Evolutionary conservation across 108 stramenopile genomes (phyloP), one percentile per base, ranked within the genome.

Genomic region (Bacterosira constricta): DNA sequence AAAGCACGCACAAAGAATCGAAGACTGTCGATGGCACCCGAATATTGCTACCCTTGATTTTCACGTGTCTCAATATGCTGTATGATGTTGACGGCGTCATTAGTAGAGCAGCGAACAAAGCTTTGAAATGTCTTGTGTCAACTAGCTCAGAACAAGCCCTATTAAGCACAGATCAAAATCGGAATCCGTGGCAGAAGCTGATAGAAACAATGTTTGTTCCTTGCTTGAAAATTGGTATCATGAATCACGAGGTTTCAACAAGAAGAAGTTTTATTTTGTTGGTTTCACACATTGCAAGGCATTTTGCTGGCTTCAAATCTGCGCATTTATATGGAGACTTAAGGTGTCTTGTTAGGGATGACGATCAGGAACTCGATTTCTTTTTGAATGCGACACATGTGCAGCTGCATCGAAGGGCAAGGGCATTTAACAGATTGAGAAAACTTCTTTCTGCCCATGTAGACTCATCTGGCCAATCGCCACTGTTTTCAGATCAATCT

Each of bases 311-410:
- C 17, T 30, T 42, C 53, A 41, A 71, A 10, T 83, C 83, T 25
- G 65, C 80, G 2, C 82, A 93, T 77, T 65, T 94, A 20, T 88
- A 88, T 63, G 90, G 95, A 5, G 95, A 96, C 67, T 73, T 96
- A 34, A 45, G 56, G 20, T 63, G 59, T 39, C 74, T 96, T 7
- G 78, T 85, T 18, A 39, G 84, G 47, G 87, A 91, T 38, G 92
- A 96, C 34, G 90, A 93, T 44, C 83, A 86, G 39, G 92, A 99
- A 47, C 78, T 95, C 20, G 97, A 98, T 75, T 97, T 99, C 63
- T 98, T 99, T 77, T 66, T 90, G 25, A 96, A 96, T 66, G 69
- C 96, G 6, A 92, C 92, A 13, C 98, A 99, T 80, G 92, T 99
- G 10, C 98, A 99, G 70, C 74, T 96, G 30, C 98, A 99, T 79